Percentiles rank a stretch among this genome's conserved stretches.
Conservation (phyloP, 495 filamentous ascomycete species). For the Halenospora varia region DNA sequence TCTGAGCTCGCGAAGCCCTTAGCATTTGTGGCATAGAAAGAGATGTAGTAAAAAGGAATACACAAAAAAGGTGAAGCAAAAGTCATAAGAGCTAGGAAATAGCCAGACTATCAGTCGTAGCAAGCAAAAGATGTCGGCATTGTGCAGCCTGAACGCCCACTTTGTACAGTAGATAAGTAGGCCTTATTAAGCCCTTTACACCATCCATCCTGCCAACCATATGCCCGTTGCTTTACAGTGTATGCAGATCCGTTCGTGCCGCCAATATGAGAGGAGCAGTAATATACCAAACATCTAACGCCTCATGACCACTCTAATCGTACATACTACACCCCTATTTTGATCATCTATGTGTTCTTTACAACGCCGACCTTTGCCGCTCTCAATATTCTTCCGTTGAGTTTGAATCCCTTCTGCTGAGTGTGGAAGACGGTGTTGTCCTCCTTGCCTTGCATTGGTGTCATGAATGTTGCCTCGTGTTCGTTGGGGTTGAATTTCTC, state of each 20-base stretch:
- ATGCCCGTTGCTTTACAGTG: conserved; percentile 23
- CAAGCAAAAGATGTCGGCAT: background rate
- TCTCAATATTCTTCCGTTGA: conserved; percentile 86
- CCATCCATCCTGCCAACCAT: background rate
- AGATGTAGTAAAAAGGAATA: too few species aligned
- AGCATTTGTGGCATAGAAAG: too few species aligned
- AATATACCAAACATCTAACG: conserved; percentile 21
- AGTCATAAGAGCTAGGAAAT: too few species aligned
- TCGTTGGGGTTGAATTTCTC: conserved; percentile 91
- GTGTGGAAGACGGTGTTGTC: conserved; percentile 86
- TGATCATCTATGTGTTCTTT: conserved; percentile 39
- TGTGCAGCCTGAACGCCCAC: background rate
- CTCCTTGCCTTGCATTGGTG: conserved; percentile 76
- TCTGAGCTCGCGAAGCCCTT: too few species aligned
- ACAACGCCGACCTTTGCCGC: conserved; percentile 96
- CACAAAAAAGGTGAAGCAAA: too few species aligned
- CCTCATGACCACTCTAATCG: conserved; percentile 17
- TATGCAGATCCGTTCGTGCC: conserved; percentile 9
- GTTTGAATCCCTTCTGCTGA: conserved; percentile 89
- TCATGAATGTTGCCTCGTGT: conserved; percentile 95
- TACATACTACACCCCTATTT: conserved; percentile 39
- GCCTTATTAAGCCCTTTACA: background rate
- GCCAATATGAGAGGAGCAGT: conserved; percentile 22
- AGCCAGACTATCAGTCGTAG: too few species aligned
- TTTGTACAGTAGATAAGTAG: background rate